These are phyloP conservation scores for Eragrostis curvula DNA, from an alignment of 176 grass and related monocot species.

Conservation along the genomic window DNA sequence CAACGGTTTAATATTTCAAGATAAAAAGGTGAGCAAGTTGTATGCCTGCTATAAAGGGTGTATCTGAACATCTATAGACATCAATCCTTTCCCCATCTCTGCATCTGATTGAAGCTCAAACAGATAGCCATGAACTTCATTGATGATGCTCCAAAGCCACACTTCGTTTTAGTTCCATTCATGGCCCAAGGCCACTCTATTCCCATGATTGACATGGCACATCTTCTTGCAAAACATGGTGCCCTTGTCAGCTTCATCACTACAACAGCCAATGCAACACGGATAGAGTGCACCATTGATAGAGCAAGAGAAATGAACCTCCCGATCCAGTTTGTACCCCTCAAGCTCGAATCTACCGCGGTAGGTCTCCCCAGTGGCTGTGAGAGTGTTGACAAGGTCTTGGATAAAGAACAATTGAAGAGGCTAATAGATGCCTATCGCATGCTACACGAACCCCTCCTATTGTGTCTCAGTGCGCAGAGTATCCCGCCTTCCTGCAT, in stretches of 20 bases:
- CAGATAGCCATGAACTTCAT: constrained; percentile 31
- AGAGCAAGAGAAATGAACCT: constrained; percentile 26
- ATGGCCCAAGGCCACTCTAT: constrained; percentile 67
- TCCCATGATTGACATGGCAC: constrained; percentile 61
- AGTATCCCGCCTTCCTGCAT: constrained; percentile 45
- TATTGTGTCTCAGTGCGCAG: constrained; percentile 32
- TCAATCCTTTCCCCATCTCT: constrained; percentile 8
- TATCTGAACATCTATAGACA: neutral
- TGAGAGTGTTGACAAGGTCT: constrained; percentile 44
- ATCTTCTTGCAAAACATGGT: constrained; percentile 41
- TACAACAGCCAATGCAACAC: constrained; percentile 39
- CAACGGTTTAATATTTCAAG: constrained; percentile 19
- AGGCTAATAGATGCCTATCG: constrained; percentile 33
- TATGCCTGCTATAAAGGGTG: neutral
- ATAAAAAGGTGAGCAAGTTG: constrained; percentile 23
- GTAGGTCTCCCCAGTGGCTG: constrained; percentile 42
- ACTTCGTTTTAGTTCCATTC: constrained; percentile 63
- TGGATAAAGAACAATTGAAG: constrained; percentile 17
- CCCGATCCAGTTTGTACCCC: constrained; percentile 48
- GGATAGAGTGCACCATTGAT: constrained; percentile 46
- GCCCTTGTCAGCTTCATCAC: constrained; percentile 50
- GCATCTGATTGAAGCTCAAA: constrained; percentile 7
- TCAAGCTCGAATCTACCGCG: constrained; percentile 47
- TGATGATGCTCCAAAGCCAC: constrained; percentile 18
- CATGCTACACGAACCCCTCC: constrained; percentile 34